Evolutionary conservation across 2,329 filamentous ascomycete species (phyloP).

Genomic region (Aspergillus thermomutatus): DNA sequence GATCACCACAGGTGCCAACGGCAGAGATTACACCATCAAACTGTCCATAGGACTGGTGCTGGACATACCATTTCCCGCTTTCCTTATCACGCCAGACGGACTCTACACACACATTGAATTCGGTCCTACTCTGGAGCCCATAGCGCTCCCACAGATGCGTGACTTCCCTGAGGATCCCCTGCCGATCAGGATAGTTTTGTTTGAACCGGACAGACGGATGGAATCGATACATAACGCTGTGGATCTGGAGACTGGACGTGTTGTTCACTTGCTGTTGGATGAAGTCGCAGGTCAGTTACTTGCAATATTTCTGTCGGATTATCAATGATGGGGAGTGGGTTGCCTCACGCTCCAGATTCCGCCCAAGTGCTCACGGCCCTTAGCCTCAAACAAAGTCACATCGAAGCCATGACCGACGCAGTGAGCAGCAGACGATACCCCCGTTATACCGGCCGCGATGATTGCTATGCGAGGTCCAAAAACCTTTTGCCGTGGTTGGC

Average conservation of each 20-base stretch:
- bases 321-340: not conserved
- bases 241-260: slow-evolving; percentile 77
- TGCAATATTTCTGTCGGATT: not conserved
- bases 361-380: slow-evolving; percentile 58
- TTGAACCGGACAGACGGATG: slow-evolving; percentile 74
- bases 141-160: slow-evolving; percentile 73
- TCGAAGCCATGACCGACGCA: slow-evolving; percentile 84
- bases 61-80: slow-evolving; percentile 68
- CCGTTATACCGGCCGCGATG: slow-evolving; percentile 70
- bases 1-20: slow-evolving; percentile 75
- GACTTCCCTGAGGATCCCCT: slow-evolving; percentile 72
- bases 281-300: not conserved
- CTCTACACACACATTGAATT: slow-evolving; percentile 67
- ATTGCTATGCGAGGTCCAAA: slow-evolving; percentile 49
- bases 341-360: slow-evolving; percentile 73
- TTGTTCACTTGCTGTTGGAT: slow-evolving; percentile 67
- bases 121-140: slow-evolving; percentile 65
- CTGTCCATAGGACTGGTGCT: slow-evolving; percentile 63
- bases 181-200: slow-evolving; percentile 70
- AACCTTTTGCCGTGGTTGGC: no score
- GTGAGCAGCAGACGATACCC: slow-evolving; percentile 74
- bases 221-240: slow-evolving; percentile 84
- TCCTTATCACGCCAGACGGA: slow-evolving; percentile 64
- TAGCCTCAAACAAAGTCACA: slow-evolving; percentile 71
- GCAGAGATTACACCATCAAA: slow-evolving; percentile 79